phyloP scores from a whole-genome alignment of 148 eudicot genomes.

The Heliamphora exappendiculata region DNA sequence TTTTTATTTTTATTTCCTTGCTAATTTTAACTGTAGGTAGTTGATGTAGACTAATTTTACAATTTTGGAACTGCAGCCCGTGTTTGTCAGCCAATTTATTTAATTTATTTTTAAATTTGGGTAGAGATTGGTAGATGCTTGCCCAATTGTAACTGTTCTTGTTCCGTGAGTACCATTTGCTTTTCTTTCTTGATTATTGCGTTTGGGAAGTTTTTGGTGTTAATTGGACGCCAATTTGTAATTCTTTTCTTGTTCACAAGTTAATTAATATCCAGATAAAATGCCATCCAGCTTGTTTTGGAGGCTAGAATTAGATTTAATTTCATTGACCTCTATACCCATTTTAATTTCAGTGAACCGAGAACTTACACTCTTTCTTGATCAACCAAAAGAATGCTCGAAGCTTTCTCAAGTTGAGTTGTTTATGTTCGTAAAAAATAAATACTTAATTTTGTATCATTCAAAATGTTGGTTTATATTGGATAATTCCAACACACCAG shows the following conservation, averaged over 20 bases:
- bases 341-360: neutral
- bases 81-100: slow-evolving; percentile 9
- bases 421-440: no score
- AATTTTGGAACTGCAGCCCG: slow-evolving; percentile 15
- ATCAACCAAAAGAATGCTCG: no score
- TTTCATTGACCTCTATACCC: neutral
- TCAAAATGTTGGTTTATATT: no score
- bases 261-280: no score
- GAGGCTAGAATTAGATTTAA: neutral
- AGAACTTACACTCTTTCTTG: no score
- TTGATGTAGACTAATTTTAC: slow-evolving; percentile 40
- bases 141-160: neutral
- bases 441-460: no score
- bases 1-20: slow-evolving; percentile 14
- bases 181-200: neutral
- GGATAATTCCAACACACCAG: no score
- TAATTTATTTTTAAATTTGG: neutral
- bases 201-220: neutral
- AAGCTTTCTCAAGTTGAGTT: no score
- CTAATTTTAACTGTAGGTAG: slow-evolving; percentile 38
- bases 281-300: no score
- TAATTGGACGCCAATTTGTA: no score
- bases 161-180: neutral
- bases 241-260: no score
- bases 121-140: neutral